Evolutionary conservation across 2,329 filamentous ascomycete species (phyloP).

Genomic region (Uncinocarpus reesii): DNA sequence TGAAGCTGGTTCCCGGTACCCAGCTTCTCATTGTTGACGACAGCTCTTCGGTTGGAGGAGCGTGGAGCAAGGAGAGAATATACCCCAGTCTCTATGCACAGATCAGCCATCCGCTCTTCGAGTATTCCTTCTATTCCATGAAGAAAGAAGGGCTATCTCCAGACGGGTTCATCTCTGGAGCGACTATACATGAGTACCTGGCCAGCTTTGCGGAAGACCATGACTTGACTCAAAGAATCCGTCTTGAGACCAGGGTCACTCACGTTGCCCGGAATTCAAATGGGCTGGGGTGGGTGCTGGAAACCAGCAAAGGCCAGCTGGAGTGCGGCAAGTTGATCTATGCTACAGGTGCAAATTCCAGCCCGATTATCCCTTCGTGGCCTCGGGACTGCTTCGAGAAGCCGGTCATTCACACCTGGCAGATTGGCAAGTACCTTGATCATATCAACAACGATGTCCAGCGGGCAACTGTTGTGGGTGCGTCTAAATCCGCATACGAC

Average conservation of each 20-base stretch:
- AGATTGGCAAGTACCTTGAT: neutral
- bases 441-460: neutral
- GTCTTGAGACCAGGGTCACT: neutral
- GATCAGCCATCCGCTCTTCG: slow-evolving; percentile 27
- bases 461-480: slow-evolving; percentile 25
- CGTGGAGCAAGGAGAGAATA: slow-evolving; percentile 19
- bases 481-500: slow-evolving; percentile 29
- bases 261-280: neutral
- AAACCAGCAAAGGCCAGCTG: neutral
- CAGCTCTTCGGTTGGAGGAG: slow-evolving; percentile 17
- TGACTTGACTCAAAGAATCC: neutral
- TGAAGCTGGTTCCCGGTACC: slow-evolving; percentile 15
- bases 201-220: slow-evolving; percentile 3
- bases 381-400: neutral
- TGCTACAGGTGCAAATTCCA: slow-evolving; percentile 1
- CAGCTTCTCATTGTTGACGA: slow-evolving; percentile 18
- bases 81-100: slow-evolving; percentile 19
- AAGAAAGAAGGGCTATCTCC: neutral
- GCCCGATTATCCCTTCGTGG: neutral
- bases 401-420: neutral
- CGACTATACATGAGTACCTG: slow-evolving; percentile 4
- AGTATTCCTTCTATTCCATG: slow-evolving; percentile 29
- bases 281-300: neutral
- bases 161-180: neutral
- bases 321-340: slow-evolving; percentile 3